A percentile compares a stretch with the other conserved stretches of the same genome.
Evolutionary conservation across 257 asterid genomes (phyloP).

Genomic region (Solanum megistacrolobum): DNA sequence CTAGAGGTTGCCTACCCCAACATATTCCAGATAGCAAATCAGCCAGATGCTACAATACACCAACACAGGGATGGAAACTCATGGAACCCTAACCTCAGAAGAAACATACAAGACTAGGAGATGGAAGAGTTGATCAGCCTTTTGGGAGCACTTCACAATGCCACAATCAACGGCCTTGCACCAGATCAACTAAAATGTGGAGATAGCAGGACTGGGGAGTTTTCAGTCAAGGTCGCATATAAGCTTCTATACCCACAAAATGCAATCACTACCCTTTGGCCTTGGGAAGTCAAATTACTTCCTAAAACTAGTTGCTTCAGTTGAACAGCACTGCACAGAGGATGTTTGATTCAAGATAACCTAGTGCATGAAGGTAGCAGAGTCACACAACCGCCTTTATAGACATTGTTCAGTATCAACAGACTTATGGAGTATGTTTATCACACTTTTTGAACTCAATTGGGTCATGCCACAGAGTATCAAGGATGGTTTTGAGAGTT

Average conservation of each 20-base stretch:
- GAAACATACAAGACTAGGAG: neutral
- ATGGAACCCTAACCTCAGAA: neutral
- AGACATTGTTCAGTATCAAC: neutral
- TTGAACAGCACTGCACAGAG: neutral
- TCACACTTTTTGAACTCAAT: neutral
- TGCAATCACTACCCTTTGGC: neutral
- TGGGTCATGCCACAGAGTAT: neutral
- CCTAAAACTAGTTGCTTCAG: neutral
- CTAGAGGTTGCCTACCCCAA: neutral
- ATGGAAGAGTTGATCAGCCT: neutral
- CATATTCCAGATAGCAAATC: neutral
- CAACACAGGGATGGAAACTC: neutral
- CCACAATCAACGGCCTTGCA: neutral
- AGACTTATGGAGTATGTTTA: neutral
- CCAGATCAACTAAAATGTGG: neutral
- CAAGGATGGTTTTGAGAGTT: neutral
- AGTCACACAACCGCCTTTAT: neutral
- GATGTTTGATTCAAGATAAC: neutral
- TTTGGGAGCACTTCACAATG: neutral
- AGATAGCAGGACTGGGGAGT: neutral
- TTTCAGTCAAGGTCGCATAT: neutral
- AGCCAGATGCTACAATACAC: neutral
- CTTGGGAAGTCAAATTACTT: neutral
- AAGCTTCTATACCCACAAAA: neutral
- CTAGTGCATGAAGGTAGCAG: neutral